Evolutionary conservation across 1,284 basidiomycete species (phyloP), one percentile per base, ranked within the genome.

Genomic region (Cutaneotrichosporon sp.): DNA sequence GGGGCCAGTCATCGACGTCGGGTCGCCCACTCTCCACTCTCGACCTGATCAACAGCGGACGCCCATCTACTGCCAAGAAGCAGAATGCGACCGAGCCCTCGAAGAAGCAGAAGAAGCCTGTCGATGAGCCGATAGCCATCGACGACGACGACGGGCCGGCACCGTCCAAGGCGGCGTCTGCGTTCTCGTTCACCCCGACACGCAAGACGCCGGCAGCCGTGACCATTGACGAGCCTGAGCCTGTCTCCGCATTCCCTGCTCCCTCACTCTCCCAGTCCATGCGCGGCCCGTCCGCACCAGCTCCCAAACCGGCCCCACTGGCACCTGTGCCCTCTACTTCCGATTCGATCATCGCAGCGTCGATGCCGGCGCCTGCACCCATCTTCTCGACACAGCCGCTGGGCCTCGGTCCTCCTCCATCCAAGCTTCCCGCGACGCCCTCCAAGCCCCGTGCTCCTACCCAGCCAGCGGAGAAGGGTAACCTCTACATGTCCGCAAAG

Each of bases 401-500:
- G n/a, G 62, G 56, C n/a, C 64, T 68, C n/a, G 64, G 64, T 5
- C 61, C 64, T 5, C 61, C 66, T 2, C 61, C 66, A 9, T 16
- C 49, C 3, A 32, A 47, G 11, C 18, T 26, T 8, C 21, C 18
- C 32, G 34, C 53, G 18, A 13, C 53, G 1, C 50, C 32, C 0
- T 55, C 53, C 26, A 56, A 56, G 38, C 22, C 30, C n/a, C 62
- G 46, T 30, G 32, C 49, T 2, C 34, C 55, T 21, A 55, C 52
- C 26, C 49, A 38, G 49, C 26, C 8, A 10, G 14, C 60, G 34
- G 63, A 70, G 61, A 47, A 64, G 10, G 40, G 60, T 0, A 60
- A 64, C 13, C 65, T 75, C 32, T 77, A 69, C 63, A 61, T 77
- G 4, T 71, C 73, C 0, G 72, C 77, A 4, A 75, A 75, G 63